Evolutionary conservation across 768 basidiomycete genomes (phyloP), one percentile per base, ranked within the genome.

Genomic region (Mycena maculata): DNA sequence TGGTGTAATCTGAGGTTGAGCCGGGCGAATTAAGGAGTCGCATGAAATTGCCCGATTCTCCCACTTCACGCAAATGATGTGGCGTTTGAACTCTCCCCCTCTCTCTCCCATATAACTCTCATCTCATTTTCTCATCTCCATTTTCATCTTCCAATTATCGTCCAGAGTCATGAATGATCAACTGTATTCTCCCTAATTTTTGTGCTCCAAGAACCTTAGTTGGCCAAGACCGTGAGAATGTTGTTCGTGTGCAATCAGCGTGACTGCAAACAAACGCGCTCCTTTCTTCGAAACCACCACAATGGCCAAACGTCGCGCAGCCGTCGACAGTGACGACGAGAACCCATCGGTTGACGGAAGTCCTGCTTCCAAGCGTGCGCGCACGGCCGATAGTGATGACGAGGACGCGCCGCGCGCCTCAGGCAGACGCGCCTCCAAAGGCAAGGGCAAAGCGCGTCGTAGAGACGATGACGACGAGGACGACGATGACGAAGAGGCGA

Each of bases 301-400:
- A 36, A 91, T 90, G 90, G 78, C 82, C 11, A 91, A 90, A 76
- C 85, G 89, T 65, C 84, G 83, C 66, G 82, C 82, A 10, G 63
- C 71, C 2, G 73, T 72, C 25, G 81, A 84, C 60, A 84, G 84
- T 25, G 87, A 88, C 45, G 80, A 82, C 38, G 82, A 83, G 41
- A 52, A 57, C 1, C 66, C 66, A 3, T 72, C 69, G 0, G 58
- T 68, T 5, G 58, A 72, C n/a, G 72, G 62, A 2, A 78, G 83
- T 2, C 83, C 80, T 23, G 74, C 71, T 0, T 80, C 80, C 10
- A 86, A 86, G 72, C 84, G 85, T 38, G 79, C 82, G 5, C 82
- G 83, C 58, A 82, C 80, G 27, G 77, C 74, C 39, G 69, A 71
- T 18, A 71, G 69, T 23, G 84, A 84, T 20, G 81, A 82, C 5